Evolutionary conservation across 768 basidiomycete species (phyloP).

Genomic region (Cystofilobasidium bisporidii): DNA sequence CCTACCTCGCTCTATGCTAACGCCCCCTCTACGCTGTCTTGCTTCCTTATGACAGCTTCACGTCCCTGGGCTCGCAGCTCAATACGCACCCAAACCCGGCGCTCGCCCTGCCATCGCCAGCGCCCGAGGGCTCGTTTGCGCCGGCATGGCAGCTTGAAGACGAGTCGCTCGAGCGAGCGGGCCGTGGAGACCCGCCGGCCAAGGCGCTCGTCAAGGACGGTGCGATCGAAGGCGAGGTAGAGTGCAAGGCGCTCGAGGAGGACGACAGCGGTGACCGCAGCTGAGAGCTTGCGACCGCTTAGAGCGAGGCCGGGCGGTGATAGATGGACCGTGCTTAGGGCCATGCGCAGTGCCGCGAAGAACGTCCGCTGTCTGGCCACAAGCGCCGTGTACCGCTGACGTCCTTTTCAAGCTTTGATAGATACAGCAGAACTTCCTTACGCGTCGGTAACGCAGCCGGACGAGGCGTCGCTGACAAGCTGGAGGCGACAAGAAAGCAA

Average conservation of each 20-base stretch:
- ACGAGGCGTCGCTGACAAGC: neutral
- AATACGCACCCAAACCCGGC: slow-evolving; percentile 92
- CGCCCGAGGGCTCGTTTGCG: slow-evolving; percentile 44
- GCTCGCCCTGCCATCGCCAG: slow-evolving; percentile 39
- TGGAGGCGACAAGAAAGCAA: no score
- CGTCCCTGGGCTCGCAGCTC: slow-evolving; percentile 87
- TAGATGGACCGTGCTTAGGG: no score
- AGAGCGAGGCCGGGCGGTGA: no score
- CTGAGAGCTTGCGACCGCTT: neutral
- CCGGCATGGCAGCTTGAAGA: slow-evolving; percentile 77
- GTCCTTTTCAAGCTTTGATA: no score
- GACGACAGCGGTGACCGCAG: neutral
- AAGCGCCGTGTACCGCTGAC: no score
- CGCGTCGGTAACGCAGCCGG: neutral
- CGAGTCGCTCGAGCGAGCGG: slow-evolving; percentile 56
- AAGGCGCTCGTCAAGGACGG: neutral
- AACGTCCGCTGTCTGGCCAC: no score
- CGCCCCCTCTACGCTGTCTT: neutral
- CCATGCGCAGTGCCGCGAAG: no score
- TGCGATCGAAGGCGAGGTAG: neutral
- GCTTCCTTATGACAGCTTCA: slow-evolving; percentile 55
- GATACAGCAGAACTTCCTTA: no score
- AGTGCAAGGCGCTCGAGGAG: neutral
- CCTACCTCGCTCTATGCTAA: no score
- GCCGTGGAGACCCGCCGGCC: slow-evolving; percentile 29